These are phyloP conservation scores for Tritrichomonas foetus DNA, from an alignment of 208 protist genomes.

Conservation along the genomic window DNA sequence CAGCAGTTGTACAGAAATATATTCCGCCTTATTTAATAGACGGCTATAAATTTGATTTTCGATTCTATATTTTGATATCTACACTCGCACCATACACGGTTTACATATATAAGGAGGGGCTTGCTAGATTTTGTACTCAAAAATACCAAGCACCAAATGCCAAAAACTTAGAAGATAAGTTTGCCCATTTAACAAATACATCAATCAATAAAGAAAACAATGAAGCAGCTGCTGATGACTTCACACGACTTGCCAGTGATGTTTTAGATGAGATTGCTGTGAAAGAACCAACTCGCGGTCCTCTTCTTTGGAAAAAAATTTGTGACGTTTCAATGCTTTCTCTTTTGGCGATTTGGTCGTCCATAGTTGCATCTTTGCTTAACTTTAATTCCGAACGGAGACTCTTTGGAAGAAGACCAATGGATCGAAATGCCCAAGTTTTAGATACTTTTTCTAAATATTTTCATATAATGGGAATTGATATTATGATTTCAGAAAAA, in stretches of 20 bases:
- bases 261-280: not conserved
- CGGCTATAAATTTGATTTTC: slow-evolving; percentile 55
- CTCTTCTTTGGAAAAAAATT: not conserved
- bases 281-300: not conserved
- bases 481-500: not conserved
- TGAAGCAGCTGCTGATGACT: not conserved
- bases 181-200: not conserved
- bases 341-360: not conserved
- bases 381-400: not conserved
- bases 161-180: not conserved
- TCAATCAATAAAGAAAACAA: slow-evolving; percentile 15
- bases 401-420: not conserved
- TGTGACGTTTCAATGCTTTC: not conserved
- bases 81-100: not conserved
- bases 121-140: slow-evolving; percentile 32
- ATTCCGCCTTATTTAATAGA: slow-evolving; percentile 41
- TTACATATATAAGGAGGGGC: slow-evolving; percentile 40
- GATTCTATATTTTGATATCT: slow-evolving; percentile 37
- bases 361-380: not conserved
- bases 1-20: not conserved
- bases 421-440: not conserved
- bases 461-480: not conserved
- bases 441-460: not conserved
- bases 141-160: not conserved
- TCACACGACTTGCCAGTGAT: not conserved